Evolutionary conservation across 2,329 filamentous ascomycete genomes (phyloP), one percentile per base, ranked within the genome.

Genomic region (Myriosclerotinia scirpicola): DNA sequence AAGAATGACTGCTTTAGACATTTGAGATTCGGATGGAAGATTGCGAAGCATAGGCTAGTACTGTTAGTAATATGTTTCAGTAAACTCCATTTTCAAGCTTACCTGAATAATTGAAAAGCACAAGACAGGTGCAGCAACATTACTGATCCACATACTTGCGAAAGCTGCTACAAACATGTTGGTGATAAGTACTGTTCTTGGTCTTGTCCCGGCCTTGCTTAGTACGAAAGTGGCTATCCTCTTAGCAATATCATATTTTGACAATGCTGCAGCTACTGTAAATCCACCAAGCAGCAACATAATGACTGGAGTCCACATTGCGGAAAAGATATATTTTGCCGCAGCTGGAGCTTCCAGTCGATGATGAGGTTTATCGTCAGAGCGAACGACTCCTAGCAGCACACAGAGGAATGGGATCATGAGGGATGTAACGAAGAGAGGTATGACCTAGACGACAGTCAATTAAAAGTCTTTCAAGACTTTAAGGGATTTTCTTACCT

Each of bases 221-320:
- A 99, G 84, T 38, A 99, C 91, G 74, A 98, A 92, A 1, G 94
- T 97, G 2, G 95, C 95, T 80, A 99, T 93, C 76, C 95, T 90
- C 80, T 98, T 97, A 69, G 97, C 95, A 74, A 99, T 98, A 72
- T 93, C 95, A 79, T 96, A 97, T 78, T 99, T 99, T 59, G 93
- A 97, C 65, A 99, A 80, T 0, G 95, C 96, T 0, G 95, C 95
- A 12, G 95, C 95, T 64, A 99, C 89, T 2, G 95, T 97, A 76
- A 99, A 99, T 42, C 95, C 95, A 72, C 95, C 95, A 0, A 99
- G 87, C 30, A 99, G 83, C 20, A 99, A 86, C 95, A 99, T 98
- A 72, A 99, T 99, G 65, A 99, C 95, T 0, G 95, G 94, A 4
- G 94, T 97, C 95, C 95, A 99, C 95, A 99, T 99, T 36, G 95